phyloP scores from a whole-genome alignment of 176 grass and related monocot species.

The Musa itinerans region DNA sequence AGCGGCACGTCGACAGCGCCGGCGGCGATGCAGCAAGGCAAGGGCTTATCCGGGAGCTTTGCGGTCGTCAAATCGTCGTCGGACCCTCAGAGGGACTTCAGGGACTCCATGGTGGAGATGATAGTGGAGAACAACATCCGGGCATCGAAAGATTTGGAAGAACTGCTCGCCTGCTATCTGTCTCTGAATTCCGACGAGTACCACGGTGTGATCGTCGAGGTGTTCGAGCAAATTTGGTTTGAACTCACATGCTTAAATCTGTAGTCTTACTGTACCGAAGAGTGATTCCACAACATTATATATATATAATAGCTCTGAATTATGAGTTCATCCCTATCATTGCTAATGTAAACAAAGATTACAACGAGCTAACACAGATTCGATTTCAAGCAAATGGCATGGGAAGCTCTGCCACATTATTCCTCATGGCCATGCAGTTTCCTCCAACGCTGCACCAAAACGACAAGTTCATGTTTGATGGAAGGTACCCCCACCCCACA shows the following conservation, averaged over 20 bases:
- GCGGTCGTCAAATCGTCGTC: conserved; percentile 64
- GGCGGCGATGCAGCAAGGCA: background rate
- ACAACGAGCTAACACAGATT: no score
- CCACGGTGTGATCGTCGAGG: conserved; percentile 80
- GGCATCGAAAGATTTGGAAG: conserved; percentile 65
- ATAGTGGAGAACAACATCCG: conserved; percentile 65
- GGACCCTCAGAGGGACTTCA: conserved; percentile 73
- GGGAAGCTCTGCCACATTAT: no score
- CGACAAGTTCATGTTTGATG: no score
- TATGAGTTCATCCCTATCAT: no score
- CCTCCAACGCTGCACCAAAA: no score
- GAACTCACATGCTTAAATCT: background rate
- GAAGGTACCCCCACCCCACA: no score
- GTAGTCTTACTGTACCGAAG: no score
- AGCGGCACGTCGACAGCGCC: background rate
- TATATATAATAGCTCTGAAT: no score
- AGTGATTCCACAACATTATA: no score
- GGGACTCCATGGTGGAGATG: conserved; percentile 95
- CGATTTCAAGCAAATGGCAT: no score
- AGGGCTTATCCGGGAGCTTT: conserved; percentile 42
- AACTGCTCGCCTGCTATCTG: conserved; percentile 91
- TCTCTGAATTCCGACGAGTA: conserved; percentile 75
- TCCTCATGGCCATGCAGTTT: no score
- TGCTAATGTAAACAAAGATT: no score
- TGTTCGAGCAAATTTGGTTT: conserved; percentile 78